Base-by-base conservation (phyloP, 345 rosid species). In the Citrus cavaleriei region DNA sequence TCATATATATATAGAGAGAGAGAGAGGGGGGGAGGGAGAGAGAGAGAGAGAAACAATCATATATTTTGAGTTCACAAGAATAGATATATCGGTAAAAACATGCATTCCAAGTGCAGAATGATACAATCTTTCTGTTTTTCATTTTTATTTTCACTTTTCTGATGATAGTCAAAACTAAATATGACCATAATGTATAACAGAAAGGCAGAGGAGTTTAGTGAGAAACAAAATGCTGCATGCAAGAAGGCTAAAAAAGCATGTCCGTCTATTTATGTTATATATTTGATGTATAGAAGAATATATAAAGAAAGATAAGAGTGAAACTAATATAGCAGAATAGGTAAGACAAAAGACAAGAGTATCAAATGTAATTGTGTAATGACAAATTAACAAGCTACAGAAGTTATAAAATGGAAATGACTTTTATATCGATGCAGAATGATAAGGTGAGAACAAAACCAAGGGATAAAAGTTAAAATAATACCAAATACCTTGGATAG, bases 401-500 rank as follows among this genome's bases (percentile, higher is more conserved):
- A 21, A 32, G n/a, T 42, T 32, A 42, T 62, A 42, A 7, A 59
- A 73, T n/a, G 1, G 25, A 18, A 49, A 46, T 59, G 34, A 25
- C 25, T 60, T 60, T 21, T 1, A 13, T 40, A 10, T 37, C 0
- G 16, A 10, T 12, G 49, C 28, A 22, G 19, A 68, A 16, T 38
- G 72, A 46, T 24, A 68, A 38, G 0, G 57, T 16, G 57, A 72
- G 75, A 72, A 34, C 10, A 37, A 10, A 37, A 57, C 9, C 30
- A 35, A 9, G n/a, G 57, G 57, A 51, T 4, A 51, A 5, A 51
- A 51, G 57, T 1, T 16, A 51, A 51, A 51, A 51, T 30, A 28
- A 40, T 59, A 35, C 18, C 38, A 64, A 68, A 58, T 87, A 95
- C 98, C 93, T 85, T 84, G 66, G 98, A 86, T 55, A 95, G 80